Base-by-base conservation (phyloP, 208 protist genomes). In the Porcisia deanei region DNA sequence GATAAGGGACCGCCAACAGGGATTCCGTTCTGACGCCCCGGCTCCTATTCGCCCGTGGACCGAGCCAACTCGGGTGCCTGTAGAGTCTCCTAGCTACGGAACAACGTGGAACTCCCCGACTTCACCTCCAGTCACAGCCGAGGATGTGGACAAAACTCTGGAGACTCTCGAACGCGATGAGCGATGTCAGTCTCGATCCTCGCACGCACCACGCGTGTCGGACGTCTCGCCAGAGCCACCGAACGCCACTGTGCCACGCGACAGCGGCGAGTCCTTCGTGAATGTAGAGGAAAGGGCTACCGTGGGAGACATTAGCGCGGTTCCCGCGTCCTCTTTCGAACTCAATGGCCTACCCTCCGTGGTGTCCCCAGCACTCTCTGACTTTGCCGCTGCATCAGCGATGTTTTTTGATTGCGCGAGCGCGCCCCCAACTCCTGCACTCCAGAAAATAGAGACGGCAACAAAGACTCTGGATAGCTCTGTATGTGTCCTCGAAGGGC, bases 341-440 rank as follows among this genome's bases (percentile, higher is more conserved):
- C 9, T n/a, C 52, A 20, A 61, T 30, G 41, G 43, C 7, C 20
- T 53, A 18, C 49, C 64, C 5, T 12, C 59, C 8, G 47, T 69
- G 3, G 41, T 34, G 4, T 85, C 81, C 6, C 81, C 76, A 22
- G 64, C 53, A 16, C 22, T 43, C 14, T 80, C 82, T 0, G 82
- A 83, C 18, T n/a, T 83, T 12, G 69, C 64, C 2, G 60, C 52
- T 16, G 54, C 67, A n/a, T 88, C 84, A 5, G 81, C 77, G 16
- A 80, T 86, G 69, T 92, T 92, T 70, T 83, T 84, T 30, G 88
- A 90, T 59, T 92, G 88, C 58, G 67, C 86, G 25, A 93, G 84
- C 61, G 84, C 76, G 0, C 82, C 84, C 6, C 54, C 76, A 1
- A 88, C 88, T 0, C 86, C 87, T 25, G 79, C 54, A 10, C 5